Base-by-base conservation (phyloP, 163 green algal species). In the Scenedesmus sp. region DNA sequence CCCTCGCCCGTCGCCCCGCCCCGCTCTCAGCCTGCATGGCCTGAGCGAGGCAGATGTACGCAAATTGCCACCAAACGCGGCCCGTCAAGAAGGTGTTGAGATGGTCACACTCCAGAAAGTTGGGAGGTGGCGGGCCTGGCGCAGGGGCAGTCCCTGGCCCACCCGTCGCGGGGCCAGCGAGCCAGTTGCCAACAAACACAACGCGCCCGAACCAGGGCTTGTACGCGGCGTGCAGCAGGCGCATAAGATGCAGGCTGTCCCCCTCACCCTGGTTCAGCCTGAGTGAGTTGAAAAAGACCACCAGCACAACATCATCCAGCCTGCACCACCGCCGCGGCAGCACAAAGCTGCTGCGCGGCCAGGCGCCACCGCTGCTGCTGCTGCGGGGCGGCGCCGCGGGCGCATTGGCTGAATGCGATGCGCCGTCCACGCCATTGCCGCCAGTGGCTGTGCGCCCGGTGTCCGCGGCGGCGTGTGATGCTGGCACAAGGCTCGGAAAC, bases 171-270 rank as follows among this genome's bases (percentile, higher is more conserved):
- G 24, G n/a, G 31, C 53, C 1, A 34, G 7, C 31, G 20, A 10
- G 29, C 20, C n/a, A 60, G 29, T n/a, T 60, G 53, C 53, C 50
- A 58, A 58, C 20, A 18, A 18, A 58, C 26, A 58, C 20, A 9
- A 70, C 28, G 17, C 50, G 22, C 22, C 15, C 24, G 36, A 69
- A 69, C 60, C 22, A 29, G 15, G 34, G 60, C 2, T 31, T 53
- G 31, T 70, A 70, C 5, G 33, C 60, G 31, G 31, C 60, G 15
- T 53, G 39, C 60, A 70, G 24, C 20, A 70, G 39, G 34, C 29
- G 28, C 4, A 47, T 50, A 20, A 42, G 20, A 4, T 57, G 20
- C 22, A 22, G 39, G 10, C 24, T 63, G 54, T 70, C 18, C 18
- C 26, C 15, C 22, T 36, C 7, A 70, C 11, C 34, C 42, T 17